Conservation (phyloP, 768 basidiomycete genomes). For the Psilocybe subaeruginosa region DNA sequence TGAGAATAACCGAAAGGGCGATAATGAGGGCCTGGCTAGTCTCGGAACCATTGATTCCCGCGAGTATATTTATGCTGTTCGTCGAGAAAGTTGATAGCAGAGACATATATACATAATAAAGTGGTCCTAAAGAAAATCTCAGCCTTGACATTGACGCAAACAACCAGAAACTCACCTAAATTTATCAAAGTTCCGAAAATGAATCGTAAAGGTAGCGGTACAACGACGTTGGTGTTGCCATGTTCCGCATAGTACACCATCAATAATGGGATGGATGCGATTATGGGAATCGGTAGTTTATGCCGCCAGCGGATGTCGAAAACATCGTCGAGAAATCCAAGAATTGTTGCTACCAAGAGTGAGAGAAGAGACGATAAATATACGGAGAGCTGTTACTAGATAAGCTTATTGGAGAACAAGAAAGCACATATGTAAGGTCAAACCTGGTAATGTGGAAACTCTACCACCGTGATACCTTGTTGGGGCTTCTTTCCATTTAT, state of each 20-base stretch:
- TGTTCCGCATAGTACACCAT: constrained; percentile 96
- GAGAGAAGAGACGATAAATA: constrained; percentile 95
- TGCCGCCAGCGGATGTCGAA: constrained; percentile 99
- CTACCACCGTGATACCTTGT: constrained; percentile 67
- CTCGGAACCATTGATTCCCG: constrained; percentile 97
- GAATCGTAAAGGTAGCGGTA: constrained; percentile 80
- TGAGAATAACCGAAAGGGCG: constrained; percentile 85
- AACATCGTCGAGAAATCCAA: constrained; percentile 96
- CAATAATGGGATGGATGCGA: constrained; percentile 92
- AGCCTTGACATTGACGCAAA: not conserved
- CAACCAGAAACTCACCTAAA: constrained; percentile 61
- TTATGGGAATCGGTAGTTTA: constrained; percentile 95
- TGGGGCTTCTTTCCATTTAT: constrained; percentile 42
- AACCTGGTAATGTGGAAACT: constrained; percentile 82
- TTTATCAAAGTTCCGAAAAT: constrained; percentile 82
- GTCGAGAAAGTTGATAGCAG: constrained; percentile 95
- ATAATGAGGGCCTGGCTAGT: constrained; percentile 93
- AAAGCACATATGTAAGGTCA: constrained; percentile 20
- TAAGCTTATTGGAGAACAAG: not conserved
- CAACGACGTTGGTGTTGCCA: constrained; percentile 92
- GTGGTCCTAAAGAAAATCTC: constrained; percentile 59
- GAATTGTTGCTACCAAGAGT: constrained; percentile 87
- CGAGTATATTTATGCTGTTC: constrained; percentile 98
- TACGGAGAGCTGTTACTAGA: constrained; percentile 67
- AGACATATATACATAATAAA: constrained; percentile 98